Conservation (phyloP, 2,329 filamentous ascomycete genomes). For the Colletotrichum sansevieriae region DNA sequence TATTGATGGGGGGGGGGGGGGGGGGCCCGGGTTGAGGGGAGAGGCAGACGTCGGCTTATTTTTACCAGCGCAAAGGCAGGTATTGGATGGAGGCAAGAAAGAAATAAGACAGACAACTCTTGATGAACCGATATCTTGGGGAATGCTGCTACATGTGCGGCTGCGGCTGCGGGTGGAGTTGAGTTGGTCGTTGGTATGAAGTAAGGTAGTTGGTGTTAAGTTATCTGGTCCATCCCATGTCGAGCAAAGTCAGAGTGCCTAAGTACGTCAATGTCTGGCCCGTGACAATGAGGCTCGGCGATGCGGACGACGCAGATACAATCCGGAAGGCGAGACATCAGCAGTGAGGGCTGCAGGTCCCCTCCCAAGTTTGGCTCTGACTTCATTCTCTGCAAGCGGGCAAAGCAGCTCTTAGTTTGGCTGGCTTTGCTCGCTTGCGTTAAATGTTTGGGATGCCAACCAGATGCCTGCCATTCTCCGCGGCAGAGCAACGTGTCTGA, state of each 20-base stretch:
- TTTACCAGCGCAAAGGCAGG: conserved; percentile 17
- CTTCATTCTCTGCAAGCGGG: conserved; percentile 12
- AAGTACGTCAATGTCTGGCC: conserved; percentile 1
- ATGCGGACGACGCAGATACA: background rate
- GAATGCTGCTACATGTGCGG: background rate
- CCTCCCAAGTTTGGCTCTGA: background rate
- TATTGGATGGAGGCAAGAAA: conserved; percentile 7
- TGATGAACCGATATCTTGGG: background rate
- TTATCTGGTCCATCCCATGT: background rate
- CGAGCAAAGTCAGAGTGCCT: conserved; percentile 2
- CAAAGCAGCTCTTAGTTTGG: conserved; percentile 18
- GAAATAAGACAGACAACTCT: conserved; percentile 14
- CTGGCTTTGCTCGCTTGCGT: conserved; percentile 23
- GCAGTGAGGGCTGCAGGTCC: background rate
- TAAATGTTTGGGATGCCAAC: conserved; percentile 11
- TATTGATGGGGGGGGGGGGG: conserved; percentile 29
- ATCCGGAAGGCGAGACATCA: background rate
- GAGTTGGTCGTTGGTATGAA: background rate
- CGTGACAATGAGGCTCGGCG: conserved; percentile 13
- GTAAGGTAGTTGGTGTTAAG: background rate
- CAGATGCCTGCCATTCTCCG: conserved; percentile 4
- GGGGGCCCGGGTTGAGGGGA: conserved; percentile 25
- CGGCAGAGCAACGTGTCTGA: conserved; percentile 26
- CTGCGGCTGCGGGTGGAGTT: background rate
- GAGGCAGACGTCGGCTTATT: conserved; percentile 20